phyloP scores from a whole-genome alignment of 2,329 filamentous ascomycete species.

The Aureobasidium uvarum region DNA sequence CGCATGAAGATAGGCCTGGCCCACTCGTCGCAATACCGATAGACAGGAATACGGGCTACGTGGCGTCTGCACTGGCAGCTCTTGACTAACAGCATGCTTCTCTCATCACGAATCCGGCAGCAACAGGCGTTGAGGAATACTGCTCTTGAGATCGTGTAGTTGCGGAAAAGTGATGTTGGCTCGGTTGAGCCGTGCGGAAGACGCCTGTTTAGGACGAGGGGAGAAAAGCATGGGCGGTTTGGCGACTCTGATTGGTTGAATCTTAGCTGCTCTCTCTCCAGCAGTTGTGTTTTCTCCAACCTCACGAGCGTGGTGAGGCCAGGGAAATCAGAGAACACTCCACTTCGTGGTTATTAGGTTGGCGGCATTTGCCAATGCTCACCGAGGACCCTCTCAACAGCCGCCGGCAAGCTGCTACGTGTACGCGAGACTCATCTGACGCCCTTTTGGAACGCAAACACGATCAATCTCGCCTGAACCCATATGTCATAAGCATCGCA shows the following conservation, averaged over 20 bases:
- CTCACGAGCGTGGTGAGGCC: conserved; percentile 19
- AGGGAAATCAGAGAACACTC: conserved; percentile 11
- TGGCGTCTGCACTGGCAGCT: conserved; percentile 11
- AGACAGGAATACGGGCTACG: conserved; percentile 9
- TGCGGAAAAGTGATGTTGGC: neutral
- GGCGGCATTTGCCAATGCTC: conserved; percentile 25
- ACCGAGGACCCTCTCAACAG: conserved; percentile 21
- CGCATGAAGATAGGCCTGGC: neutral
- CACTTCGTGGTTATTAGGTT: conserved; percentile 22
- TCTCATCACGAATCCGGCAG: neutral
- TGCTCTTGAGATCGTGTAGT: neutral
- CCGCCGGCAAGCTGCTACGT: conserved; percentile 25
- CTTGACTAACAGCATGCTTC: neutral
- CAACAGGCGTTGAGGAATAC: conserved; percentile 8
- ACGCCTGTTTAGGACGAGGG: neutral
- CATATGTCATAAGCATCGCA: conserved; percentile 10
- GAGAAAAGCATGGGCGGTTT: neutral
- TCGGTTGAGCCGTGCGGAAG: neutral
- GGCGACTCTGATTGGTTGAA: conserved; percentile 1
- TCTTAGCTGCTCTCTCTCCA: neutral
- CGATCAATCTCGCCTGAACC: conserved; percentile 12
- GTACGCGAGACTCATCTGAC: conserved; percentile 20
- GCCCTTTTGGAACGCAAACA: conserved; percentile 15
- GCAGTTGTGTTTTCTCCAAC: conserved; percentile 22
- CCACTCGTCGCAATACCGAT: neutral